phyloP scores from a whole-genome alignment of 805 yeast species.

The Candida khao-thaluensis region DNA sequence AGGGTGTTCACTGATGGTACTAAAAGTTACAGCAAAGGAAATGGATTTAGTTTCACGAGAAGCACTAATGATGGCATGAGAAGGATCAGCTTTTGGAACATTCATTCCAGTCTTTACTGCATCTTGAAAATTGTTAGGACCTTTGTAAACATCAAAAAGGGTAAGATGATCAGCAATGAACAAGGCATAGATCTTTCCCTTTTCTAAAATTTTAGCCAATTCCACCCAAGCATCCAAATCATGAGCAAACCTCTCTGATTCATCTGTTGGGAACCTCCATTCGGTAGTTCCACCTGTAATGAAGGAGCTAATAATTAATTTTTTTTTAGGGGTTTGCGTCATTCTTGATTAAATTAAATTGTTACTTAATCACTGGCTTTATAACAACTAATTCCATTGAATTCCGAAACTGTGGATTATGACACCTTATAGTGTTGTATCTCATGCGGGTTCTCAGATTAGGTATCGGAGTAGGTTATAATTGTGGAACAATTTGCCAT shows the following conservation, averaged over 20 bases:
- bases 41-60: conserved; percentile 45
- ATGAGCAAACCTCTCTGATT: conserved; percentile 24
- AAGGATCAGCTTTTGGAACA: conserved; percentile 42
- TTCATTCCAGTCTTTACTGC: conserved; percentile 33
- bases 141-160: conserved; percentile 41
- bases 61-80: conserved; percentile 37
- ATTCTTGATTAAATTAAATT: too few relatives aligned
- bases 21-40: conserved; percentile 42
- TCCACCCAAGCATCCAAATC: conserved; percentile 33
- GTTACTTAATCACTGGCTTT: too few relatives aligned
- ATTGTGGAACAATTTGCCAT: too few relatives aligned
- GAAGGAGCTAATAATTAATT: conserved; percentile 35
- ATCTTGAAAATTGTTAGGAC: conserved; percentile 29
- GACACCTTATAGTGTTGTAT: too few relatives aligned
- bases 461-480: too few relatives aligned
- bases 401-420: too few relatives aligned
- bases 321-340: conserved; percentile 15
- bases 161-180: conserved; percentile 44
- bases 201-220: conserved; percentile 38
- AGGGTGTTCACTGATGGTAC: conserved; percentile 45
- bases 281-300: conserved; percentile 33
- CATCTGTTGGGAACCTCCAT: conserved; percentile 42
- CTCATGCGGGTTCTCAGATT: too few relatives aligned
- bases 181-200: conserved; percentile 39
- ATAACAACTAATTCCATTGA: too few relatives aligned